These are phyloP conservation scores for Scheffersomyces segobiensis DNA, from an alignment of 1,139 yeast species.

Conservation along the genomic window DNA sequence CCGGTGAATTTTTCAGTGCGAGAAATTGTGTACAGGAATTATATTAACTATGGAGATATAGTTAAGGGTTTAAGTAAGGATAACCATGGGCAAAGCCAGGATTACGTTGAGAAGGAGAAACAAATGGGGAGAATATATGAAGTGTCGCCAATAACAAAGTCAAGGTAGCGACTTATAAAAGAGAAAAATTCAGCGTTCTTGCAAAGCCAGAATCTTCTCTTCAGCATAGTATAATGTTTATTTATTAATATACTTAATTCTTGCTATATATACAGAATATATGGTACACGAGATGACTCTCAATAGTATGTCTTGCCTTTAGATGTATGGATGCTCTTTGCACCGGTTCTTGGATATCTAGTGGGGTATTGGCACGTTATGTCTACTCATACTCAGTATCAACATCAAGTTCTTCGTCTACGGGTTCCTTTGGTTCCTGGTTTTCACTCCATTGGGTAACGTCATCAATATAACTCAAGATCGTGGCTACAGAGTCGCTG, in stretches of 20 bases:
- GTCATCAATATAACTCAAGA: conserved; percentile 90
- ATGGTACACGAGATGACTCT: neutral
- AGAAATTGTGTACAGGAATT: neutral
- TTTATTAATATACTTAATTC: neutral
- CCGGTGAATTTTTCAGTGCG: neutral
- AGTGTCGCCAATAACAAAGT: no score
- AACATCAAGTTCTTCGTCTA: conserved; percentile 66
- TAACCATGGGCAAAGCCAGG: neutral
- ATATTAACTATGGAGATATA: neutral
- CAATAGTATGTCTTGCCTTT: neutral
- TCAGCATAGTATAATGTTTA: neutral
- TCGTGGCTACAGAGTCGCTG: conserved; percentile 73
- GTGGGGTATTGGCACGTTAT: neutral
- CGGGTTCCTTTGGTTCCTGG: conserved; percentile 96
- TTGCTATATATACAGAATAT: neutral
- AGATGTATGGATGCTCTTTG: neutral
- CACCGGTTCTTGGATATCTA: neutral
- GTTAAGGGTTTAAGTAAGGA: no score
- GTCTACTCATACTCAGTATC: conserved; percentile 27
- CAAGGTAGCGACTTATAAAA: no score
- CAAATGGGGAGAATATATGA: no score
- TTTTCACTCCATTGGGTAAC: conserved; percentile 97
- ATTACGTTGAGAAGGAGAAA: neutral
- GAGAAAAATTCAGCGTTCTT: neutral
- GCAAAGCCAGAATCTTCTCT: neutral